phyloP scores from a whole-genome alignment of 1,284 basidiomycete species.

The Sanghuangporus weigelae region DNA sequence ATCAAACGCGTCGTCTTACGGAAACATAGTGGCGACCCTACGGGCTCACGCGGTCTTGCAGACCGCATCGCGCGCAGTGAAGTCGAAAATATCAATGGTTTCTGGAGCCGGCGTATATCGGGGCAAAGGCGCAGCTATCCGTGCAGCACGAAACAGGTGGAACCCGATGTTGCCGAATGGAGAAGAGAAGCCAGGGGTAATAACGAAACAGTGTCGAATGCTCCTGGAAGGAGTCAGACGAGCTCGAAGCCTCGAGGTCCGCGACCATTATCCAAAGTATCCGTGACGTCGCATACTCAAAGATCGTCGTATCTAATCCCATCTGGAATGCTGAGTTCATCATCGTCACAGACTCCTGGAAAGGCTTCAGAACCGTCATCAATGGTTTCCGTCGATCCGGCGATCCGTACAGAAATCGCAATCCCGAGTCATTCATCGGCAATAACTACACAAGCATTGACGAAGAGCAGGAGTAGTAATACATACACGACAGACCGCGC shows the following conservation, averaged over 20 bases:
- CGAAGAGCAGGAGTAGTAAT: background rate
- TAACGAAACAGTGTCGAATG: background rate
- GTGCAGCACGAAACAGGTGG: background rate
- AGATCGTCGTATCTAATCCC: background rate
- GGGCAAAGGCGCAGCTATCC: constrained; percentile 3
- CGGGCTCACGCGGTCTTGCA: constrained; percentile 4
- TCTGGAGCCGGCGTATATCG: constrained; percentile 14
- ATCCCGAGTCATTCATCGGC: background rate
- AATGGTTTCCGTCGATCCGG: background rate
- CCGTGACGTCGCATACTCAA: background rate
- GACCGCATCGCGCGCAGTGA: constrained; percentile 7
- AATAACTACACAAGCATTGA: background rate
- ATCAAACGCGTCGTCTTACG: constrained; percentile 7
- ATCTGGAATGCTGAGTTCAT: background rate
- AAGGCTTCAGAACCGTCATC: background rate
- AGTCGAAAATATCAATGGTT: constrained; percentile 13
- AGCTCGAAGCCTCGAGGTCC: background rate
- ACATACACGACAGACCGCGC: background rate
- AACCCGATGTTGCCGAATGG: background rate
- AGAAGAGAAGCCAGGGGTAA: background rate
- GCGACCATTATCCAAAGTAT: background rate
- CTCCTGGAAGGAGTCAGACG: background rate
- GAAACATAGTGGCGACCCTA: background rate
- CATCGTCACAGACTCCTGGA: background rate
- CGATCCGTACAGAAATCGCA: background rate